Base-by-base conservation (phyloP, 1,139 yeast species). In the Candida sanyaensis region DNA sequence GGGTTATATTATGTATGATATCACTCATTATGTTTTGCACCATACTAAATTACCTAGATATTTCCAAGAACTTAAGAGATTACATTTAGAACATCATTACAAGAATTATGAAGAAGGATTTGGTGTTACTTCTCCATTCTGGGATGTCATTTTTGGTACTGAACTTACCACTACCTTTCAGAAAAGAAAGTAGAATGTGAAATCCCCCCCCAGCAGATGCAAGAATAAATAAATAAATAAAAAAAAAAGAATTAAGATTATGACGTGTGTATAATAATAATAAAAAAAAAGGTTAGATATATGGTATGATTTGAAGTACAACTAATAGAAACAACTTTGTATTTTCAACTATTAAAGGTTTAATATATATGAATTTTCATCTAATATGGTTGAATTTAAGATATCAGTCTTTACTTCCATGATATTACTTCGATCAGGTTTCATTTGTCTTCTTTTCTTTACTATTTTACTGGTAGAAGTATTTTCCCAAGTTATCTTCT, bases 1-100 rank as follows among this genome's bases (percentile, higher is more conserved):
- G 65, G 99, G 99, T 46, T 93, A 93, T 70, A 84, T 92, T 59
- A 68, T 83, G 69, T 93, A 93, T 66, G 99, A 93, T 69, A 80
- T 88, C 56, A 88, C 96, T 29, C 99, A 93, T 70, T 75, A 75
- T 51, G 83, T 89, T 59, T 73, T 93, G 63, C 99, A 93, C 65
- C 99, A 93, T 69, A 80, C 88, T 37, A 78, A 77, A 58, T 76
- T 93, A 60, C 99, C 99, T 21, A 62, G 72, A 42, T 87, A 75
- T 63, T 73, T 89, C 68, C 92, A 89, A 65, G 83, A 81, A 37
- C 73, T 90, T 61, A 93, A 93, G 71, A 88, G 87, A 45, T 85
- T 89, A 64, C 99, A 93, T 68, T 79, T 93, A 68, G 98, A 92
- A 66, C 99, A 93, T 68, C 99, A 93, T 65, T 93, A 93, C 76